Evolutionary conservation across 352 stramenopile species (phyloP).

Genomic region (Phytophthora syringae): DNA sequence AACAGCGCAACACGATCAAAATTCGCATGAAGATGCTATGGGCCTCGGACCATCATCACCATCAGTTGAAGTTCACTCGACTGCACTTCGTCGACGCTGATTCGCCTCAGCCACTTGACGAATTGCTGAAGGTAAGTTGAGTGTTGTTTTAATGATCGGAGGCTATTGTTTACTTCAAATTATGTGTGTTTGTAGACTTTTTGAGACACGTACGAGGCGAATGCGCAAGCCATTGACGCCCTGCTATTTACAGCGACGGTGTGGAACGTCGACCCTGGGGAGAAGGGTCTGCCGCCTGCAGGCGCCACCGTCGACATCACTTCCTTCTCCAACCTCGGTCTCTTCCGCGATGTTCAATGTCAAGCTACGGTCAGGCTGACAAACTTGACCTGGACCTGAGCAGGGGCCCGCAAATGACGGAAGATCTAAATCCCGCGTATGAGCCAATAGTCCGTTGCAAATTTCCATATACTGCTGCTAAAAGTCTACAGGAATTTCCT

Average conservation of each 20-base stretch:
- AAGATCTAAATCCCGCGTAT: too few species aligned
- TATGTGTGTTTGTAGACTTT: neutral
- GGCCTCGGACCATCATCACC: neutral
- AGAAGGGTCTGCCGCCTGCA: neutral
- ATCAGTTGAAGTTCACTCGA: neutral
- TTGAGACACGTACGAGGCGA: neutral
- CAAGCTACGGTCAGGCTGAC: neutral
- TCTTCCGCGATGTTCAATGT: neutral
- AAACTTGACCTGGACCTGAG: constrained; percentile 1
- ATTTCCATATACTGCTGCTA: too few species aligned
- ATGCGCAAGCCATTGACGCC: neutral
- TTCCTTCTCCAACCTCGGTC: neutral
- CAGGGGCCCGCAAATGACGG: too few species aligned
- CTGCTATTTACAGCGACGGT: constrained; percentile 3
- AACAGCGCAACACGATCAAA: too few species aligned
- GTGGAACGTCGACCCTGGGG: neutral
- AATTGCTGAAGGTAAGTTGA: neutral
- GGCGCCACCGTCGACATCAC: neutral
- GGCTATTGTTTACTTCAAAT: too few species aligned
- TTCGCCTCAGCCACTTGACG: neutral
- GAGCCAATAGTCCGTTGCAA: too few species aligned
- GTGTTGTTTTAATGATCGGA: too few species aligned
- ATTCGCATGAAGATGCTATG: constrained; percentile 5
- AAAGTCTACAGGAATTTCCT: too few species aligned
- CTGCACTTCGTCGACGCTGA: too few species aligned